Base-by-base conservation (phyloP, 139 green algal genomes). In the Yamagishiella unicocca region DNA sequence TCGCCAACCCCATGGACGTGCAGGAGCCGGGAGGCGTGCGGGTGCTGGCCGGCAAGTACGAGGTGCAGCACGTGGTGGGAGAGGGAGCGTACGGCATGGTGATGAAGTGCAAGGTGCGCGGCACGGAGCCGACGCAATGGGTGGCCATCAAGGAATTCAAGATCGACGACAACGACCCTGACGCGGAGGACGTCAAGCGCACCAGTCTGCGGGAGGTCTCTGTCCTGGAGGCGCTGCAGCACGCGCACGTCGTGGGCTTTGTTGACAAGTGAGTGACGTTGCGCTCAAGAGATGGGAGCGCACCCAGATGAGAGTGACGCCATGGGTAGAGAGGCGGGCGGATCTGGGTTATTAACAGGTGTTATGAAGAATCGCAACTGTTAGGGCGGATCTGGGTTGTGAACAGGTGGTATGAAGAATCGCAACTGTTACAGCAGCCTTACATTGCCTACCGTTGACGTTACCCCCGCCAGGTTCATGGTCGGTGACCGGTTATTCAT, bases 141-240 rank as follows among this genome's bases (percentile, higher is more conserved):
- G 95, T 98, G n/a, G 96, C 96, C 2, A 92, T 98, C 70, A 98
- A 98, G 89, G 94, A 96, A 88, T 98, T 98, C 93, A 98, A 98
- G 88, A 93, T 95, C 42, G 83, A 82, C 72, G 90, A 93, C 55
- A 81, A 79, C 38, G 93, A 95, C 68, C 91, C 91, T 5, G 93
- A 95, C 70, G 93, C 89, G 8, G 91, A 93, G 55, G 93, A 95
- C 33, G 93, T 95, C 29, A 91, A 92, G 88, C 90, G 91, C 31
- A 94, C 91, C 29, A 89, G 76, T 83, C 31, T 87, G 58, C 82
- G 93, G 4, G 93, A 95, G 85, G 93, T 94, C 54, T 38, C 55
- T n/a, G 82, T 94, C 12, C 76, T 94, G 62, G 70, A 84, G 55
- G 35, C 75, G 42, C 75, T 92, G 86, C 78, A 90, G 62, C 91